Evolutionary conservation across 495 filamentous ascomycete species (phyloP).

Genomic region (Barbatosphaeria neglecta): DNA sequence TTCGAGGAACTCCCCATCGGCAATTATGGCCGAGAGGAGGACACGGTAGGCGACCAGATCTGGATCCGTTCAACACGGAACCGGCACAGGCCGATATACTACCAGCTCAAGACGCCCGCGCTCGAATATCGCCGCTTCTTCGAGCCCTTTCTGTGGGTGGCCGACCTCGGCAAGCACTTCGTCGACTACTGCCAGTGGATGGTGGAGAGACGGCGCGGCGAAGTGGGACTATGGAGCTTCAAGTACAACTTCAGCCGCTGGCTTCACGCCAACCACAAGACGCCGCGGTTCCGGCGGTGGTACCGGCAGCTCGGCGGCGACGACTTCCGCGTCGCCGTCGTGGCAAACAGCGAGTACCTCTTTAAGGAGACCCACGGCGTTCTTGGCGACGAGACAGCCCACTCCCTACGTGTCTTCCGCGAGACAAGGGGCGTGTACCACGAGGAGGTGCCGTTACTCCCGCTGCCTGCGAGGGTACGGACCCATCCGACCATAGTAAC

Average conservation of each 20-base stretch:
- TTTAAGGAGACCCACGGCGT: slow-evolving; percentile 47
- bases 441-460: slow-evolving; percentile 5
- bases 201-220: slow-evolving; percentile 10
- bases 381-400: slow-evolving; percentile 8
- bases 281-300: slow-evolving; percentile 36
- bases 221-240: slow-evolving; percentile 42
- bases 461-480: slow-evolving; percentile 4
- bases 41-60: slow-evolving; percentile 38
- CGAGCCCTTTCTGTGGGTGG: slow-evolving; percentile 53
- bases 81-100: slow-evolving; percentile 41
- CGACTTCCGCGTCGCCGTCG: slow-evolving; percentile 48
- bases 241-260: slow-evolving; percentile 40
- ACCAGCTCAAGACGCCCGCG: slow-evolving; percentile 43
- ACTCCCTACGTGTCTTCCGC: slow-evolving; percentile 32
- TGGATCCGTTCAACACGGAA: slow-evolving; percentile 45
- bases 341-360: slow-evolving; percentile 47
- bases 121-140: slow-evolving; percentile 47
- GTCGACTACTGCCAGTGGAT: slow-evolving; percentile 44
- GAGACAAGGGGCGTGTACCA: slow-evolving; percentile 13
- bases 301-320: slow-evolving; percentile 22
- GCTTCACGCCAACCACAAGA: slow-evolving; percentile 31
- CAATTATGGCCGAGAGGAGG: slow-evolving; percentile 43
- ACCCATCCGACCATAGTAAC: slow-evolving; percentile 49
- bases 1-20: slow-evolving; percentile 51
- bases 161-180: slow-evolving; percentile 53